These are phyloP conservation scores for Penicillium robsamsonii DNA, from an alignment of 495 filamentous ascomycete genomes.

Conservation along the genomic window DNA sequence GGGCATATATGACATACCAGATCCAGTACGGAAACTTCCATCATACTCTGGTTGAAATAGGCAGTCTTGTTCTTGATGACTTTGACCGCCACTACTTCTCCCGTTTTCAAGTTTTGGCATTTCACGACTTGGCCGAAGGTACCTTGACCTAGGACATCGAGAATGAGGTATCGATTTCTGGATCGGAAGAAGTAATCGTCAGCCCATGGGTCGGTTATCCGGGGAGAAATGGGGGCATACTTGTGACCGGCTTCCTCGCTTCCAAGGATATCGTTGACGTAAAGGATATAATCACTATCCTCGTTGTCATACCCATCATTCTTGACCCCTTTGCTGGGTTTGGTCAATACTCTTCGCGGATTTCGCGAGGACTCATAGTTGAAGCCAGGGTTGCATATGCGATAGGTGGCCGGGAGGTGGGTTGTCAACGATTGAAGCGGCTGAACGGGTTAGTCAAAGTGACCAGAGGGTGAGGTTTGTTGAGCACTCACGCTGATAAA, in stretches of 20 bases:
- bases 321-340: conserved; percentile 97
- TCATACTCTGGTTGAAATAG: conserved; percentile 99
- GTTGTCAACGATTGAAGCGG: conserved; percentile 94
- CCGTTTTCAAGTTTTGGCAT: conserved; percentile 96
- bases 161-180: conserved; percentile 95
- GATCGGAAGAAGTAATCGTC: not conserved
- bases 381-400: conserved; percentile 97
- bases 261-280: conserved; percentile 97
- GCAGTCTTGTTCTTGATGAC: conserved; percentile 99
- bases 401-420: conserved; percentile 91
- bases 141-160: conserved; percentile 96
- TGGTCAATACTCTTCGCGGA: conserved; percentile 93
- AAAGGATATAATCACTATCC: conserved; percentile 98
- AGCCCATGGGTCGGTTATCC: conserved; percentile 12
- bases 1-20: conserved; percentile 56
- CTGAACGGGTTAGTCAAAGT: conserved; percentile 44
- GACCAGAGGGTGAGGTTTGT: not conserved
- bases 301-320: conserved; percentile 99
- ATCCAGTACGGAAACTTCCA: conserved; percentile 98
- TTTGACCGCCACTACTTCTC: conserved; percentile 98
- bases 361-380: conserved; percentile 99
- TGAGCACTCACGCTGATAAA: conserved; percentile 85
- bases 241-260: conserved; percentile 98
- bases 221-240: conserved; percentile 45
- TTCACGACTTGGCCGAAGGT: conserved; percentile 99